Conservation (phyloP, 208 protist genomes). For the Leishmania martiniquensis region DNA sequence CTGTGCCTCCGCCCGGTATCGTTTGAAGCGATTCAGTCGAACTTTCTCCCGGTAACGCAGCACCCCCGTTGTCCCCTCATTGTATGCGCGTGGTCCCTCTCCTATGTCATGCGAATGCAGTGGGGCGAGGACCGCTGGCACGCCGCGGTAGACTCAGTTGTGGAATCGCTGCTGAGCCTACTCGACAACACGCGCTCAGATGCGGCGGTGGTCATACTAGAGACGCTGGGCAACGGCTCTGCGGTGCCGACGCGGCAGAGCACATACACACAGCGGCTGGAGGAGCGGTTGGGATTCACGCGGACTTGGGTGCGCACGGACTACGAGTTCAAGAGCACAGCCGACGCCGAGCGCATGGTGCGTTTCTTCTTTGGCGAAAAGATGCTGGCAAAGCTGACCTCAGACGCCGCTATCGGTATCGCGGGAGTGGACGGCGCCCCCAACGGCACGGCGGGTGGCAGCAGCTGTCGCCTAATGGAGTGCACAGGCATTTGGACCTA, state of each 20-base stretch:
- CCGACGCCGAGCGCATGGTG: constrained; percentile 58
- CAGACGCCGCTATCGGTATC: background rate
- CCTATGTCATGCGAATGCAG: constrained; percentile 79
- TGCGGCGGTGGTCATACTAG: constrained; percentile 72
- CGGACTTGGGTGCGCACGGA: constrained; percentile 79
- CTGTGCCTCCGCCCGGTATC: constrained; percentile 53
- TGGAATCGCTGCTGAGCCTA: constrained; percentile 36
- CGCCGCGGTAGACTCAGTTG: constrained; percentile 48
- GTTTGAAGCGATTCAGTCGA: constrained; percentile 51
- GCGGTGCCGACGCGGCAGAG: constrained; percentile 65
- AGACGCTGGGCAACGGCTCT: constrained; percentile 76
- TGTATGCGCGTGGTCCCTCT: constrained; percentile 87
- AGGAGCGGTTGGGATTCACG: constrained; percentile 59
- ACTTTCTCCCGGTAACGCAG: constrained; percentile 37
- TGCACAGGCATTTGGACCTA: constrained; percentile 85
- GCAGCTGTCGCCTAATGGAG: constrained; percentile 50
- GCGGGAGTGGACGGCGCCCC: background rate
- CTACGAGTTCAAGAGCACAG: constrained; percentile 63
- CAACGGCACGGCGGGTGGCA: background rate
- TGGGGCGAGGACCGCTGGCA: constrained; percentile 79
- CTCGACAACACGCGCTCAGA: constrained; percentile 43
- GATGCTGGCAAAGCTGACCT: constrained; percentile 28
- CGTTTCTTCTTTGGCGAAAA: constrained; percentile 83
- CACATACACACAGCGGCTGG: constrained; percentile 63
- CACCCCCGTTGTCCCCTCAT: constrained; percentile 57